phyloP scores from a whole-genome alignment of 768 basidiomycete species.

The Agrocybe praecox region DNA sequence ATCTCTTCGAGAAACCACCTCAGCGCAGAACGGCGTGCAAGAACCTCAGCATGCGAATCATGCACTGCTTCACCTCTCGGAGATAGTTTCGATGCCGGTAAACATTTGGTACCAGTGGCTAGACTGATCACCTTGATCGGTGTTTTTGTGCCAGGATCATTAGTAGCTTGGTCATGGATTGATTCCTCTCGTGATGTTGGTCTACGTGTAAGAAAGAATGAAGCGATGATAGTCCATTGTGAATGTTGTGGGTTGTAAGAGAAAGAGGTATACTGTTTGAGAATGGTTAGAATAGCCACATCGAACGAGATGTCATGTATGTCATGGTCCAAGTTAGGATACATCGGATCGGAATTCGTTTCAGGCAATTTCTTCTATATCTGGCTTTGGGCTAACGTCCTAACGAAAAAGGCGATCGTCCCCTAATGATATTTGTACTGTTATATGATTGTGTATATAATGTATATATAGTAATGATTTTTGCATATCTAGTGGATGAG shows the following conservation, averaged over 20 bases:
- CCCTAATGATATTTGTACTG: too few species aligned
- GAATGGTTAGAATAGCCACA: conserved; percentile 30
- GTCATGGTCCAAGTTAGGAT: conserved; percentile 11
- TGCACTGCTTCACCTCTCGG: conserved; percentile 77
- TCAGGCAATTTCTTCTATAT: neutral
- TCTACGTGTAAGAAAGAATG: conserved; percentile 42
- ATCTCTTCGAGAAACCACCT: conserved; percentile 84
- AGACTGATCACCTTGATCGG: conserved; percentile 65
- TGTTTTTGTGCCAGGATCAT: neutral
- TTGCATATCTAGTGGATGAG: too few species aligned
- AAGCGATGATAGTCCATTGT: conserved; percentile 69
- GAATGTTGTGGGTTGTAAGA: conserved; percentile 51
- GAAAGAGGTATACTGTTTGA: conserved; percentile 45
- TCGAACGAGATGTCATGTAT: conserved; percentile 13
- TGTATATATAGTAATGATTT: too few species aligned
- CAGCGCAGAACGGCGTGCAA: conserved; percentile 79
- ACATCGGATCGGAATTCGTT: neutral
- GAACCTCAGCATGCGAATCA: conserved; percentile 90
- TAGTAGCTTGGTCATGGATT: neutral
- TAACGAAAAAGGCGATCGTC: neutral
- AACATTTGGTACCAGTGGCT: conserved; percentile 85
- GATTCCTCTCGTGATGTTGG: neutral
- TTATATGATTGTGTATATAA: too few species aligned
- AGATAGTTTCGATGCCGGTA: conserved; percentile 66
- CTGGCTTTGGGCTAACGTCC: neutral